Evolutionary conservation across 305 asterid genomes (phyloP), one percentile per base, ranked within the genome.

Genomic region (Fraxinus paxiana): DNA sequence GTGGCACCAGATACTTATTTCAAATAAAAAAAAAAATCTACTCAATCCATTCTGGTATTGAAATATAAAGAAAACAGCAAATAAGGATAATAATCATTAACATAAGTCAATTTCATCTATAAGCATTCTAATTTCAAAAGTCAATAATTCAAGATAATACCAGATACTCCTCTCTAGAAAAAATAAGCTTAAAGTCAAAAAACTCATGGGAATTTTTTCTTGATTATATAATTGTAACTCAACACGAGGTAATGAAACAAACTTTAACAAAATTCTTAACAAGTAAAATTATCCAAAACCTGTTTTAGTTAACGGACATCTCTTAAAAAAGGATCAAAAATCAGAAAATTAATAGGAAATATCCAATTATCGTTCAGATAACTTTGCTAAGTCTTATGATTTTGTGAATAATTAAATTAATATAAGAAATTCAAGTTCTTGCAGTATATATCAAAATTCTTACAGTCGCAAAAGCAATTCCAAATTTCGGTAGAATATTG

Each of bases 1-100:
- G 73, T 84, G 75, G 76, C 82, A 83, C 73, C 83, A 82, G 80
- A 69, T 59, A 82, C 84, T 28, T 81, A 77, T 76, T 37, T 75
- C 65, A 48, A 72, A 80, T 38, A 22, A 28, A 61, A 61, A 6
- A 13, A 9, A 22, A 75, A 82, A 41, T 54, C 63, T 59, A 77
- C 48, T 26, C 35, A 34, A 46, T 80, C 86, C 74, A 86, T 77
- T 35, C 63, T n/a, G n/a, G 71, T 61, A 61, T 61, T 8, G 15
- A 7, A 2, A 61, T 20, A 5, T 1, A 8, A 20, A 24, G 15
- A 2, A 28, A 82, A 15, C 17, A 51, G 1, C 3, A 24, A 20
- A 22, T 17, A 34, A 7, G 73, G 4, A 24, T 20, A 63, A 80
- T 41, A 48, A 59, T 51, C 6, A 35, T 24, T 12, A 59, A 79